These are phyloP conservation scores for Pleurotus sapidus DNA, from an alignment of 768 basidiomycete genomes.

Conservation along the genomic window DNA sequence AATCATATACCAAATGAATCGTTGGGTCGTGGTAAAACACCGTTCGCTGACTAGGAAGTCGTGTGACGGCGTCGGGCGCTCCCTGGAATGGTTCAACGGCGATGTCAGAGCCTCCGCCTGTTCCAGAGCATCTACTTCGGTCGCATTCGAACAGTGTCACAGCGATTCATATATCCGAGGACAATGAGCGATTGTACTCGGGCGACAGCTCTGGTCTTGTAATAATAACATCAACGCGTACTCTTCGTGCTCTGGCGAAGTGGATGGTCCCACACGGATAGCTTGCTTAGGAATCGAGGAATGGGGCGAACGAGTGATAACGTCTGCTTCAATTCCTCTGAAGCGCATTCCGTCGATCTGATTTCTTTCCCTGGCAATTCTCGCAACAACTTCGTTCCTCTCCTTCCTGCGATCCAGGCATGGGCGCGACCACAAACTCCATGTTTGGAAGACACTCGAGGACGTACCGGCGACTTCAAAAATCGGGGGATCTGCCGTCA, in stretches of 20 bases:
- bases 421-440: conserved; percentile 82
- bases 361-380: neutral
- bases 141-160: conserved; percentile 65
- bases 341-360: neutral
- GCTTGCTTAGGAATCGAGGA: conserved; percentile 79
- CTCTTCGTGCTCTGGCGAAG: conserved; percentile 65
- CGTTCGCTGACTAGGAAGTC: no score
- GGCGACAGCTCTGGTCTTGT: conserved; percentile 82
- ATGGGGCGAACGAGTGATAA: conserved; percentile 63
- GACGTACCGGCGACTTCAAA: conserved; percentile 39
- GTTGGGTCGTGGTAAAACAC: no score
- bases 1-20: no score
- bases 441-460: conserved; percentile 61
- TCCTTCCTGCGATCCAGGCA: conserved; percentile 47
- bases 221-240: conserved; percentile 70
- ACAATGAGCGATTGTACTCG: conserved; percentile 83
- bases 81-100: no score
- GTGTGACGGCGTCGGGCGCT: no score
- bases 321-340: conserved; percentile 51
- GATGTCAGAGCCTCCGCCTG: conserved; percentile 27
- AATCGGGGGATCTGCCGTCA: conserved; percentile 56
- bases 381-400: neutral
- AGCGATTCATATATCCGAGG: conserved; percentile 57
- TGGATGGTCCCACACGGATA: conserved; percentile 83
- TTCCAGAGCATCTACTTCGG: conserved; percentile 75